Evolutionary conservation across 2,329 filamentous ascomycete genomes (phyloP), one percentile per base, ranked within the genome.

Genomic region (Phaeosphaeria sp.): DNA sequence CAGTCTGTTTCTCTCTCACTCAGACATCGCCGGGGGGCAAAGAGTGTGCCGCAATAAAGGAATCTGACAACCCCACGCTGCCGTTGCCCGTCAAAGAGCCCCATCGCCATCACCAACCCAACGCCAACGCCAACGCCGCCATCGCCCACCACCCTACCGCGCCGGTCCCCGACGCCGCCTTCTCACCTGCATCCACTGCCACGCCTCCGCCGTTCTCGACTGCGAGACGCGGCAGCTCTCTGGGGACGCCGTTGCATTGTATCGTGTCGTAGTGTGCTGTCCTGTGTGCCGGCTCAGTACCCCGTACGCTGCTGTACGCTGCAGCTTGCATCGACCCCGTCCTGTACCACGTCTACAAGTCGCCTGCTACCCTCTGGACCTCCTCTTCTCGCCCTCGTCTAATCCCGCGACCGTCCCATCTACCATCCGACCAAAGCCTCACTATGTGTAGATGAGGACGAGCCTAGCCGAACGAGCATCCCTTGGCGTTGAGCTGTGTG

Each of bases 21-120:
- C 33, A 41, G 30, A 49, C 46, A 49, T 17, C 11, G 50, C 60
- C 46, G 17, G 51, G 58, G 52, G 25, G 50, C 54, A 41, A 52
- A 47, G 46, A 46, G 50, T 15, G 43, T 52, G 59, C 58, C 54
- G 62, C 51, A 56, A 64, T 62, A 61, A 61, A 63, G 55, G 50
- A 54, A 42, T 21, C 47, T 50, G 52, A 27, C 54, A 11, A 44
- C 54, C 54, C 60, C 60, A 50, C 60, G 21, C 25, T 54, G 52
- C 10, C 10, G 10, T 20, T 25, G 6, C 30, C 13, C 30, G 30
- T 36, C 30, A 36, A 36, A 36, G 30, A 36, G 30, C 30, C 30
- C 30, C 30, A 36, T 36, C 30, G 30, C 25, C 25, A 27, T 44
- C 42, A 44, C 20, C 44, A 47, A 30, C 44, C 25, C 25, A 27